These are phyloP conservation scores for Linderniella brevidens DNA, from an alignment of 257 asterid genomes.

Conservation along the genomic window DNA sequence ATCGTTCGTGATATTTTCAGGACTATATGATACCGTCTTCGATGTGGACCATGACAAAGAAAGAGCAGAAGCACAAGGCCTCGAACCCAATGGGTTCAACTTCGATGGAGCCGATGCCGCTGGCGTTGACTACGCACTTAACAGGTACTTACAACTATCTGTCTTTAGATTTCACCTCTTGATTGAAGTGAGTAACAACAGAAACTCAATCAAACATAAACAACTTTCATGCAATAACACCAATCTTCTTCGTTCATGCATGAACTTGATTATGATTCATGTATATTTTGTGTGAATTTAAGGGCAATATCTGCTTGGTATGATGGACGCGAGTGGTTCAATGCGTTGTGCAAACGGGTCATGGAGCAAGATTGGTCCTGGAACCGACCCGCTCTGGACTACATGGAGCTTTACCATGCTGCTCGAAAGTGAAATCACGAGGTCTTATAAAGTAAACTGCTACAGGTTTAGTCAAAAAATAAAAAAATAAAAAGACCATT, in stretches of 20 bases:
- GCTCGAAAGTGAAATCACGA: constrained; percentile 46
- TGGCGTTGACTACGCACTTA: constrained; percentile 92
- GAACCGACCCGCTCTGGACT: constrained; percentile 98
- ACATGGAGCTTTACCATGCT: constrained; percentile 92
- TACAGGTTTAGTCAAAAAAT: constrained; percentile 24
- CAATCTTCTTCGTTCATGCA: not conserved
- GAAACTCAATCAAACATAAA: not conserved
- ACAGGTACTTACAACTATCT: constrained; percentile 36
- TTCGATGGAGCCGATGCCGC: constrained; percentile 93
- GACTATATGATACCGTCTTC: constrained; percentile 87
- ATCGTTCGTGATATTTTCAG: constrained; percentile 18
- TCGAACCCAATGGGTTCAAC: constrained; percentile 86
- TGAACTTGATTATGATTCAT: not conserved
- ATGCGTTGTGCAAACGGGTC: constrained; percentile 59
- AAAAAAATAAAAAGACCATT: not conserved
- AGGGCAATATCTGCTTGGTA: constrained; percentile 87
- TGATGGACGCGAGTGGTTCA: constrained; percentile 75
- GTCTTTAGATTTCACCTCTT: not conserved
- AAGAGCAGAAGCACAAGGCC: constrained; percentile 62
- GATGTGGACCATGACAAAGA: constrained; percentile 86
- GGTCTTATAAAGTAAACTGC: constrained; percentile 7
- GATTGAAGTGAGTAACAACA: not conserved
- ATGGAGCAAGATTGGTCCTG: constrained; percentile 99
- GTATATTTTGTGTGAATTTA: constrained; percentile 9
- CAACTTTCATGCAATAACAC: not conserved